Percentiles rank a stretch among this genome's conserved stretches.
Evolutionary conservation across 257 asterid genomes (phyloP).

Genomic region (Solanum tarapatanum): DNA sequence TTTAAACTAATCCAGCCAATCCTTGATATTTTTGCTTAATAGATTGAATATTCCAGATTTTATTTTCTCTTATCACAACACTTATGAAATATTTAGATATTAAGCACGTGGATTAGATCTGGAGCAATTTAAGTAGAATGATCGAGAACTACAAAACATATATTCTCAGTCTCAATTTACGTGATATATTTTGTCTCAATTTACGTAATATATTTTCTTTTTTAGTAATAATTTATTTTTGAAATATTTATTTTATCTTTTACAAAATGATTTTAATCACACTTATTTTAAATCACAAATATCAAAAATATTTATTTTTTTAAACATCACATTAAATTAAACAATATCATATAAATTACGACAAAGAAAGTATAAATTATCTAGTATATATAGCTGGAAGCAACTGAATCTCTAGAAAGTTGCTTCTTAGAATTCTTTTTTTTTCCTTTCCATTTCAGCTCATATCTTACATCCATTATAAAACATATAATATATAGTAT

Average conservation of each 20-base stretch:
- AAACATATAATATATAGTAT: background rate
- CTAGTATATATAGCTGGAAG: background rate
- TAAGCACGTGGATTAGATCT: background rate
- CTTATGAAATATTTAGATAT: background rate
- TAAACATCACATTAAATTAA: background rate
- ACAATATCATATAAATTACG: background rate
- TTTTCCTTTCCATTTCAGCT: background rate
- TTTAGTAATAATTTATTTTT: too few species aligned
- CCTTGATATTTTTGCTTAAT: background rate
- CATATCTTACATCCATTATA: background rate
- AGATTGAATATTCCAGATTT: background rate
- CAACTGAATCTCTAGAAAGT: slow-evolving; percentile 2
- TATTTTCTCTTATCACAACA: background rate
- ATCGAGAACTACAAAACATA: background rate
- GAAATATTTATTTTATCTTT: too few species aligned
- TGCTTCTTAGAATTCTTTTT: background rate
- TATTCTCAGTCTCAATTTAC: background rate
- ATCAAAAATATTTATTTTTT: too few species aligned
- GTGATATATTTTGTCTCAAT: too few species aligned
- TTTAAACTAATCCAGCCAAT: background rate
- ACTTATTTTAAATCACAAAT: too few species aligned
- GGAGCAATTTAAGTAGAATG: background rate
- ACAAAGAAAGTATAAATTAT: background rate
- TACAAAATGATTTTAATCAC: too few species aligned
- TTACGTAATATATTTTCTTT: too few species aligned